Percentiles rank a stretch among this genome's conserved stretches.
These are phyloP conservation scores for Gyrodon lividus DNA, from an alignment of 768 basidiomycete genomes.

Conservation along the genomic window DNA sequence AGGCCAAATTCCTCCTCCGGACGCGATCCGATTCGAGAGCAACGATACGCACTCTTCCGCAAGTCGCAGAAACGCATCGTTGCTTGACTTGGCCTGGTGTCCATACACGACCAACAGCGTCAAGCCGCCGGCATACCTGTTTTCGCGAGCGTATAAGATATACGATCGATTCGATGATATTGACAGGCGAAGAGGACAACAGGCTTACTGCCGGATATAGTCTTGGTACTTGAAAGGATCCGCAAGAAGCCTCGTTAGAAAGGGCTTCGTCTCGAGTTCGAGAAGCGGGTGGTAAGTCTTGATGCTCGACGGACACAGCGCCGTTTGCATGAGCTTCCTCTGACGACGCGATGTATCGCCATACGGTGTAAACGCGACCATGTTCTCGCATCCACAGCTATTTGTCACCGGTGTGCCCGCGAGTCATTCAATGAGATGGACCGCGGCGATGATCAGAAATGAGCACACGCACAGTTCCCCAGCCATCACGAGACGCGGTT, in stretches of 20 bases:
- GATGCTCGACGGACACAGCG: slow-evolving; percentile 53
- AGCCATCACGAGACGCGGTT: slow-evolving; percentile 65
- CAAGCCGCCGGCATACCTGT: slow-evolving; percentile 50
- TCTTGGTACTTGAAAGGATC: slow-evolving; percentile 35
- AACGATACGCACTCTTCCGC: slow-evolving; percentile 42
- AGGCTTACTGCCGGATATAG: slow-evolving; percentile 34
- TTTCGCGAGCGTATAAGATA: slow-evolving; percentile 29
- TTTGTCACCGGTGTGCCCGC: slow-evolving; percentile 10
- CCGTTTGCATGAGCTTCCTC: slow-evolving; percentile 64
- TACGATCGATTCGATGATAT: slow-evolving; percentile 40
- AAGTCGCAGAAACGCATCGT: slow-evolving; percentile 42
- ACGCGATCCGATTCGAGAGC: slow-evolving; percentile 43
- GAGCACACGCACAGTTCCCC: slow-evolving; percentile 58
- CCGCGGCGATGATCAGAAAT: not conserved
- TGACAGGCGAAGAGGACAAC: not conserved
- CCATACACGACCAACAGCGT: slow-evolving; percentile 65
- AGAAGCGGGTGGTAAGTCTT: slow-evolving; percentile 58
- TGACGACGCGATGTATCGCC: slow-evolving; percentile 62
- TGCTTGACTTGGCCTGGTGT: slow-evolving; percentile 41
- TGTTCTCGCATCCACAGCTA: slow-evolving; percentile 62
- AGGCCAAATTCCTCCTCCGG: slow-evolving; percentile 43
- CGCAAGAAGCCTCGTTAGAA: slow-evolving; percentile 55
- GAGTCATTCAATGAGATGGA: not conserved
- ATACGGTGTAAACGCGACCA: slow-evolving; percentile 70
- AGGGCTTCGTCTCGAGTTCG: slow-evolving; percentile 52